Base-by-base conservation (phyloP, 2,329 filamentous ascomycete genomes). In the Nemania bipapillata region DNA sequence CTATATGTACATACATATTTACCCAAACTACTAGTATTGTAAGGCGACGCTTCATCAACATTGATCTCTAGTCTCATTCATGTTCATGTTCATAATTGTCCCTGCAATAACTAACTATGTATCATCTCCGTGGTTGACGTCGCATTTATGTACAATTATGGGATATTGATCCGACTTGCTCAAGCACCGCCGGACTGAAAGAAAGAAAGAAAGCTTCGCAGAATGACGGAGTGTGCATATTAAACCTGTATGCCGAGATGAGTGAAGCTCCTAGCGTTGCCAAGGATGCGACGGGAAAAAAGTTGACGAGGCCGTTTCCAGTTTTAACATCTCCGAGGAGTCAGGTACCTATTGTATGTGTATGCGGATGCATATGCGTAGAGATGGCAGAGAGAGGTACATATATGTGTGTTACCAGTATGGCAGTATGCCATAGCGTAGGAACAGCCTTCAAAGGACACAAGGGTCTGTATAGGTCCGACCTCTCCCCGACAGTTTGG, bases 301-400 rank as follows among this genome's bases (percentile, higher is more conserved):
- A 47, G n/a, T 65, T 50, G 40, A 69, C 58, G 30, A 45, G 58
- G 49, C 52, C 52, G 30, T 64, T 59, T 42, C 40, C 9, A 37
- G 53, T 24, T 56, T 55, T 61, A 54, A 47, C 68, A 70, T 70
- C 68, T 70, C 68, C 68, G 64, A 67, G 68, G 68, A 70, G n/a
- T n/a, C n/a, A n/a, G 56, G 30, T 37, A 49, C 22, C 30, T 30
- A 37, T 28, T 45, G 20, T 20, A 45, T 17, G 50, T 26, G 32
- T 28, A 32, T 30, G 15, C 50, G 17, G 3, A n/a, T 30, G 24
- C 17, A 12, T 32, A 32, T 32, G 30, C 30, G n/a, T n/a, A 26
- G 45, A 59, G 22, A 26, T 20, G n/a, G n/a, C n/a, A n/a, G n/a
- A n/a, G n/a, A 50, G 57, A 45, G 17, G 17, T 6, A 40, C 3